phyloP scores from a whole-genome alignment of 257 asterid genomes.

The Orobanche coerulescens region DNA sequence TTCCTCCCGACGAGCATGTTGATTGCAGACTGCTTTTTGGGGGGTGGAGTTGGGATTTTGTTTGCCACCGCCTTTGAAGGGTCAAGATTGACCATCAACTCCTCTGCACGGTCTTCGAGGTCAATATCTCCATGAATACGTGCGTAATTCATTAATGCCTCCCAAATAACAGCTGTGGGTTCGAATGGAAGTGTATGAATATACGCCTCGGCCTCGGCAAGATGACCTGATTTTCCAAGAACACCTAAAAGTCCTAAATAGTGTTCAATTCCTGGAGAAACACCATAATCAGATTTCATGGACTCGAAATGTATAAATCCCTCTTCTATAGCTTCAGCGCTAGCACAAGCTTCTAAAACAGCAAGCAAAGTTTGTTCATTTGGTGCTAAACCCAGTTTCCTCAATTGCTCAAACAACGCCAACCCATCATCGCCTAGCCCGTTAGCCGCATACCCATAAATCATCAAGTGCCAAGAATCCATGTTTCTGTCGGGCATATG shows the following conservation, averaged over 20 bases:
- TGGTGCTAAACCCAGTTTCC: conserved; percentile 51
- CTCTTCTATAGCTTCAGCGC: conserved; percentile 90
- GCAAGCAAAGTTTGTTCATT: conserved; percentile 65
- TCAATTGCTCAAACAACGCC: conserved; percentile 77
- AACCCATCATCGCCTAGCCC: conserved; percentile 91
- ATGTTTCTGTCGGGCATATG: conserved; percentile 80
- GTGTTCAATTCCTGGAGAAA: conserved; percentile 63
- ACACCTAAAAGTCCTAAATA: conserved; percentile 77
- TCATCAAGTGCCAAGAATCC: conserved; percentile 92
- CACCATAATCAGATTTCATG: conserved; percentile 61
- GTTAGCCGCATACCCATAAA: conserved; percentile 62
- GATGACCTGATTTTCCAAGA: conserved; percentile 75
- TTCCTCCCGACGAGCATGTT: conserved; percentile 89
- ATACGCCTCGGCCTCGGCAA: conserved; percentile 71
- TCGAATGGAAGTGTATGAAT: conserved; percentile 73
- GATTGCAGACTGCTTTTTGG: conserved; percentile 50
- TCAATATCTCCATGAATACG: conserved; percentile 94
- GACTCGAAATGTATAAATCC: conserved; percentile 80
- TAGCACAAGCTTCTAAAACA: conserved; percentile 84
- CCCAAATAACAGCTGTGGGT: conserved; percentile 72
- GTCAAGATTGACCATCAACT: conserved; percentile 56
- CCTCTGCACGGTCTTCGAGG: conserved; percentile 85
- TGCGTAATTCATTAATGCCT: conserved; percentile 80
- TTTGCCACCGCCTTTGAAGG: conserved; percentile 54
- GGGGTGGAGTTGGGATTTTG: conserved; percentile 80